Evolutionary conservation across 2,329 filamentous ascomycete species (phyloP).

Genomic region (Sclerotinia borealis): DNA sequence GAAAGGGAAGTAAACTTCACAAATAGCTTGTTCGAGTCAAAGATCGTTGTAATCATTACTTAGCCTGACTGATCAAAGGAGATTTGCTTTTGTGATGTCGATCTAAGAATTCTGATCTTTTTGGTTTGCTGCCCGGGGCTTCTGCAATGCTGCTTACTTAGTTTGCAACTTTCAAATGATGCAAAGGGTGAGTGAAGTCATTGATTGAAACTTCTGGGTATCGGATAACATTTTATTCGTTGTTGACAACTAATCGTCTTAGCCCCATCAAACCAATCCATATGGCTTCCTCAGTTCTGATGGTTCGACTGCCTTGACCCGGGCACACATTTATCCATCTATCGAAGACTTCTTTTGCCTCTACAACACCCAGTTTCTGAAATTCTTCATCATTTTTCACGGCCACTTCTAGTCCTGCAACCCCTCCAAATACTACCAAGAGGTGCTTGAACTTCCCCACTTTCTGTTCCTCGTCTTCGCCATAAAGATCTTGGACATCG

Average conservation of each 20-base stretch:
- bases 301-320: constrained; percentile 73
- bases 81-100: neutral
- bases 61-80: neutral
- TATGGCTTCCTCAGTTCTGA: constrained; percentile 77
- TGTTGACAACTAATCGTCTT: constrained; percentile 44
- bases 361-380: constrained; percentile 49
- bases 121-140: neutral
- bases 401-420: constrained; percentile 71
- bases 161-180: neutral
- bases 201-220: neutral
- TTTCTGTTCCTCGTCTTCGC: constrained; percentile 24
- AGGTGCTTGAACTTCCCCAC: constrained; percentile 58
- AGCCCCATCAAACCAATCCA: constrained; percentile 69
- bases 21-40: neutral
- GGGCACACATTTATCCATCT: constrained; percentile 78
- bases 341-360: constrained; percentile 68
- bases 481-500: constrained; percentile 35
- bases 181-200: neutral
- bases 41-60: no score
- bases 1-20: neutral
- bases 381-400: constrained; percentile 57
- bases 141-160: neutral
- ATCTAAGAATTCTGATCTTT: neutral
- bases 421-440: constrained; percentile 73
- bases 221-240: constrained; percentile 16